These are phyloP conservation scores for Stagonosporopsis cucurbitacearum DNA, from an alignment of 2,329 filamentous ascomycete species.

Conservation along the genomic window DNA sequence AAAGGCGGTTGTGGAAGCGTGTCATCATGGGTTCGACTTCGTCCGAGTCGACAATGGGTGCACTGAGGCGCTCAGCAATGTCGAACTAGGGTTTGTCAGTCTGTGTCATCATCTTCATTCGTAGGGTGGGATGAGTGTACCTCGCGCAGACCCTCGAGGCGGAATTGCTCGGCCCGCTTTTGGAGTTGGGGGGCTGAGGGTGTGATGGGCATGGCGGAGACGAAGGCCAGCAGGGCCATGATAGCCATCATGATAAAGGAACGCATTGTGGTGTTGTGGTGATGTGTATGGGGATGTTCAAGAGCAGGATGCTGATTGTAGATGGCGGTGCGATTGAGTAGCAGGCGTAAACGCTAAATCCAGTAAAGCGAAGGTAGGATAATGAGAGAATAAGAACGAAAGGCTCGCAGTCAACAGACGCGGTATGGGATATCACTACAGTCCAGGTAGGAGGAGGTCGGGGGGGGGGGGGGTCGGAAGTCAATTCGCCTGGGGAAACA, in stretches of 20 bases:
- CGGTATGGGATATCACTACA: constrained; percentile 17
- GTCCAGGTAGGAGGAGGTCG: constrained; percentile 18
- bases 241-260: constrained; percentile 34
- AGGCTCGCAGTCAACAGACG: constrained; percentile 22
- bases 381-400: constrained; percentile 24
- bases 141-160: constrained; percentile 44
- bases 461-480: constrained; percentile 15
- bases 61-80: constrained; percentile 41
- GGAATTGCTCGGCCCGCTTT: constrained; percentile 42
- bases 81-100: constrained; percentile 36
- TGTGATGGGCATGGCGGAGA: constrained; percentile 44
- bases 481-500: constrained; percentile 27
- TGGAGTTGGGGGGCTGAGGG: constrained; percentile 44
- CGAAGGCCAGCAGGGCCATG: constrained; percentile 33
- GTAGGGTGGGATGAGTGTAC: constrained; percentile 23
- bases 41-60: constrained; percentile 25
- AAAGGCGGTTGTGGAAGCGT: constrained; percentile 32
- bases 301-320: background rate
- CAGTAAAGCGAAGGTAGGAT: constrained; percentile 17
- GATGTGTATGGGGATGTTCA: background rate
- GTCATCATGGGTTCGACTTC: constrained; percentile 24
- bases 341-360: constrained; percentile 14
- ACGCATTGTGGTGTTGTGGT: constrained; percentile 30
- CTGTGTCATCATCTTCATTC: background rate
- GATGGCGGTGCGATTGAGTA: background rate